phyloP scores from a whole-genome alignment of 345 rosid genomes.

The Leavenworthia alabamica region DNA sequence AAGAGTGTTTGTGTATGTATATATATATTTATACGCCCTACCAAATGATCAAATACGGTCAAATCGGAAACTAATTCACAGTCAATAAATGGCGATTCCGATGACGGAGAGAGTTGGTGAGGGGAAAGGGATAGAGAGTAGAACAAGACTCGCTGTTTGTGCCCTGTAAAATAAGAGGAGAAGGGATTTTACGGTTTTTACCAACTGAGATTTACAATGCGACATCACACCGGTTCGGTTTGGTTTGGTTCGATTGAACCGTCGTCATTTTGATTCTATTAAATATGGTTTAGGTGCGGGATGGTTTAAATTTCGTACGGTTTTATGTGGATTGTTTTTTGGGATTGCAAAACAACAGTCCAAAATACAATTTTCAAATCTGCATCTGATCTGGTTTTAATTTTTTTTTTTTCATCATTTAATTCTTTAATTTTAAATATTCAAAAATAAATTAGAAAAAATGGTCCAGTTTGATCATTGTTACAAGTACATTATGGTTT shows the following conservation, averaged over 20 bases:
- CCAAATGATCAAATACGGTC: neutral
- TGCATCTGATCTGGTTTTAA: neutral
- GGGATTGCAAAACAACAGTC: neutral
- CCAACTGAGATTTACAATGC: neutral
- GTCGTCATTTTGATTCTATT: too few species aligned
- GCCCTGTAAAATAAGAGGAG: neutral
- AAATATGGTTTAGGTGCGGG: neutral
- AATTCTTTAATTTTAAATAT: neutral
- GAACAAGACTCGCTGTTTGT: too few species aligned
- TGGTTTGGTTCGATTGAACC: neutral
- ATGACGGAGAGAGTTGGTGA: conserved; percentile 42
- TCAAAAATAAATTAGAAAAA: too few species aligned
- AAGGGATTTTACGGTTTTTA: neutral
- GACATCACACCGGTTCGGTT: conserved; percentile 1
- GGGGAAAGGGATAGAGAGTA: conserved; percentile 18
- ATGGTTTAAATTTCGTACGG: neutral
- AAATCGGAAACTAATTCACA: conserved; percentile 8
- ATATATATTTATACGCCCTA: neutral
- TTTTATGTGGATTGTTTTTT: neutral
- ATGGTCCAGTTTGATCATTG: too few species aligned
- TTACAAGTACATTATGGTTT: too few species aligned
- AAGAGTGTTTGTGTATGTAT: neutral
- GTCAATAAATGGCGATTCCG: conserved; percentile 3
- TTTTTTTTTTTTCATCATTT: too few species aligned
- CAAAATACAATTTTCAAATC: neutral